These are phyloP conservation scores for Aspergillus incahuasiensis DNA, from an alignment of 495 filamentous ascomycete species.

Conservation along the genomic window DNA sequence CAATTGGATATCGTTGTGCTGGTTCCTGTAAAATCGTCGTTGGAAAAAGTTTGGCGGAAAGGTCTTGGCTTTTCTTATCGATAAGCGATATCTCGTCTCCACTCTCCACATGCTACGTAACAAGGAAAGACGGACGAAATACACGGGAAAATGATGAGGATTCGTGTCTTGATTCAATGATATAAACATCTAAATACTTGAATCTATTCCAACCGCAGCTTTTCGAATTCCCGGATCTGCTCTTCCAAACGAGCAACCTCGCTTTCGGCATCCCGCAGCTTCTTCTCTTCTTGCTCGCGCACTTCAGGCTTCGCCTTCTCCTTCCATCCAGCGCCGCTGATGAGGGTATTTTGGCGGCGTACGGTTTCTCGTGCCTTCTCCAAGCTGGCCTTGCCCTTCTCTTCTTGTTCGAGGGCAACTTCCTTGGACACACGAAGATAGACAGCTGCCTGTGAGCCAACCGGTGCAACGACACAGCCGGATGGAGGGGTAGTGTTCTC, in stretches of 20 bases:
- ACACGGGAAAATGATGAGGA: neutral
- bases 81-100: slow-evolving; percentile 22
- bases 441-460: slow-evolving; percentile 61
- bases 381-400: slow-evolving; percentile 57
- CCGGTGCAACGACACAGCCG: slow-evolving; percentile 66
- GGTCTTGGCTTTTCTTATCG: slow-evolving; percentile 27
- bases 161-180: neutral
- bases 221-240: slow-evolving; percentile 47
- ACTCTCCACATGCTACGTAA: neutral
- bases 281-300: slow-evolving; percentile 55
- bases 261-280: slow-evolving; percentile 52
- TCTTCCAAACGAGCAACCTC: slow-evolving; percentile 52
- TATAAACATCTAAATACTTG: slow-evolving; percentile 4
- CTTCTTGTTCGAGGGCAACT: slow-evolving; percentile 61
- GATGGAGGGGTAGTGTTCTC: slow-evolving; percentile 51
- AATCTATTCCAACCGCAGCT: slow-evolving; percentile 41
- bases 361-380: slow-evolving; percentile 33
- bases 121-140: neutral
- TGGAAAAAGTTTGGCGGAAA: slow-evolving; percentile 26
- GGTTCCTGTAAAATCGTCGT: slow-evolving; percentile 6
- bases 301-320: slow-evolving; percentile 51
- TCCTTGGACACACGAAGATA: slow-evolving; percentile 67
- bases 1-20: slow-evolving; percentile 1
- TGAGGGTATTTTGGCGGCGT: slow-evolving; percentile 31
- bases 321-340: slow-evolving; percentile 34